A percentile compares a stretch with the other conserved stretches of the same genome.
phyloP scores from a whole-genome alignment of 345 rosid species.

The Trapa bicornis region DNA sequence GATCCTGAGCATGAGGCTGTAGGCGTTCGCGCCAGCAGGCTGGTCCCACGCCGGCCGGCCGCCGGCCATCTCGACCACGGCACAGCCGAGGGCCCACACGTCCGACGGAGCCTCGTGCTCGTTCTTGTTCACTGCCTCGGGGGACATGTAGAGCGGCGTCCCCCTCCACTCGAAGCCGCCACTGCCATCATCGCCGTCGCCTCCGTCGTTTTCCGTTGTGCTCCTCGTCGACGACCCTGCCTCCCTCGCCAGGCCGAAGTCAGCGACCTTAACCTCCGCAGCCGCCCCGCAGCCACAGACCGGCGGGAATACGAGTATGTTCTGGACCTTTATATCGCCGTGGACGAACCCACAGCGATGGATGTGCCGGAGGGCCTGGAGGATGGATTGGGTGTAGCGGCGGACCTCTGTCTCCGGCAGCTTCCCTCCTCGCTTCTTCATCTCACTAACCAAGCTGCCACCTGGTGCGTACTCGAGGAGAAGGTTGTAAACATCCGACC shows the following conservation, averaged over 20 bases:
- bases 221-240: slow-evolving; percentile 2
- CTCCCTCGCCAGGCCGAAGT: slow-evolving; percentile 64
- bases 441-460: slow-evolving; percentile 41
- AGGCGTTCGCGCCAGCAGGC: slow-evolving; percentile 18
- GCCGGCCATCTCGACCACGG: slow-evolving; percentile 62
- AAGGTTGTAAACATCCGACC: slow-evolving; percentile 39
- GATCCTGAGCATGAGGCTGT: slow-evolving; percentile 38
- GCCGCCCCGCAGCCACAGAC: slow-evolving; percentile 1
- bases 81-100: slow-evolving; percentile 84
- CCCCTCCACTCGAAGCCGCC: slow-evolving; percentile 36
- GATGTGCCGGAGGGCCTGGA: slow-evolving; percentile 41
- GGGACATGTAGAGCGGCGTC: slow-evolving; percentile 69
- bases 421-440: slow-evolving; percentile 21
- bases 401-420: slow-evolving; percentile 43
- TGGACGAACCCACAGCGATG: slow-evolving; percentile 62
- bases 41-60: slow-evolving; percentile 56
- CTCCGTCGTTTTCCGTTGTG: not conserved
- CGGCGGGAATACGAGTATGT: slow-evolving; percentile 33
- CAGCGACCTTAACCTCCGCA: slow-evolving; percentile 44
- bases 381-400: slow-evolving; percentile 34
- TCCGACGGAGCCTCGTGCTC: slow-evolving; percentile 55
- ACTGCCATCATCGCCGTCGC: not conserved
- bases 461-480: slow-evolving; percentile 58
- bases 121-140: slow-evolving; percentile 49
- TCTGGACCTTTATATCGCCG: slow-evolving; percentile 19